Conservation (phyloP, 2,329 filamentous ascomycete species). For the Cladosporium sp. region DNA sequence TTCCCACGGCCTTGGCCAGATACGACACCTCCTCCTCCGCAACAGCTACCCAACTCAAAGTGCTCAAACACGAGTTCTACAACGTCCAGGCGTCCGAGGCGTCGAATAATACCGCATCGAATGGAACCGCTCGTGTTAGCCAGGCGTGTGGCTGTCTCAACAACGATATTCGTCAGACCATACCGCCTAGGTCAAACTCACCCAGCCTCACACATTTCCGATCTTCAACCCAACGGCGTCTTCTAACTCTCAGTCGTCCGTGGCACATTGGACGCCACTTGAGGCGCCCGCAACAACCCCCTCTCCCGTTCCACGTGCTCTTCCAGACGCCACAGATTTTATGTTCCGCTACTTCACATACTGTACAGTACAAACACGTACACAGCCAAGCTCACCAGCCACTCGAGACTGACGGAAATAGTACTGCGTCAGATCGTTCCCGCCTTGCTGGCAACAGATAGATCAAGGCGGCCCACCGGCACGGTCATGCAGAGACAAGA, state of each 20-base stretch:
- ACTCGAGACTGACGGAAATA: not conserved
- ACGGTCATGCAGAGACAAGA: not conserved
- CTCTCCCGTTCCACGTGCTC: not conserved
- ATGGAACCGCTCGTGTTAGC: not conserved
- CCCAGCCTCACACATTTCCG: not conserved
- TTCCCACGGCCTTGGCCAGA: not conserved
- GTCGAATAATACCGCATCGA: not conserved
- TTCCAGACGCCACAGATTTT: not conserved
- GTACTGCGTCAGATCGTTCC: not conserved
- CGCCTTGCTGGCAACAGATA: not conserved
- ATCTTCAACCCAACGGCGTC: not conserved
- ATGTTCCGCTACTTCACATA: not conserved
- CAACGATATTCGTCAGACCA: not conserved
- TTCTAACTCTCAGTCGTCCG: not conserved
- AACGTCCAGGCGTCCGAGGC: not conserved
- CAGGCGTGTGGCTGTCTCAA: not conserved
- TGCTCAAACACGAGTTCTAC: not conserved
- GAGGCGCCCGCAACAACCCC: not conserved
- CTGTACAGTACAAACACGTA: not conserved
- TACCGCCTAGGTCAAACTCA: not conserved
- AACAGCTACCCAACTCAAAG: not conserved
- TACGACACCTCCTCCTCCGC: not conserved
- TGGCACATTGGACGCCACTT: conserved; percentile 1
- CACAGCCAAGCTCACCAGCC: not conserved
- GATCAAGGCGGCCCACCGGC: not conserved